phyloP scores from a whole-genome alignment of 495 filamentous ascomycete genomes.

The Penicillium turbatum region DNA sequence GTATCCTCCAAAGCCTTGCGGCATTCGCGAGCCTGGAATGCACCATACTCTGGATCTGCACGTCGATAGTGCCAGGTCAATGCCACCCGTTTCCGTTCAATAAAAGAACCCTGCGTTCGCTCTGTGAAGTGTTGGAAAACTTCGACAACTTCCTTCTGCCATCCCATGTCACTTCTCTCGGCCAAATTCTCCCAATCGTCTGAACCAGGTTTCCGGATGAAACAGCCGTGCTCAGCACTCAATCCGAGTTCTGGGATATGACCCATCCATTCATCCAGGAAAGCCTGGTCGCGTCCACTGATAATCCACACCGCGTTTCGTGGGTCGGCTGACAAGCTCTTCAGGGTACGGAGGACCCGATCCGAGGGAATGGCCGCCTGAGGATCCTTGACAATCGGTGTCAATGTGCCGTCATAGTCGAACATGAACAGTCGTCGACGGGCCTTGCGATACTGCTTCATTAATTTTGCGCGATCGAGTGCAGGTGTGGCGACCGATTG shows the following conservation, averaged over 20 bases:
- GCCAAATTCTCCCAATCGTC: constrained; percentile 83
- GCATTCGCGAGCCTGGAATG: constrained; percentile 70
- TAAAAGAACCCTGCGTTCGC: constrained; percentile 80
- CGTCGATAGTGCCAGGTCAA: constrained; percentile 96
- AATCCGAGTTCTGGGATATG: constrained; percentile 80
- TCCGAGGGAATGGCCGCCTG: constrained; percentile 81
- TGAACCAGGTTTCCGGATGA: constrained; percentile 70
- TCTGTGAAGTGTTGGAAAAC: constrained; percentile 83
- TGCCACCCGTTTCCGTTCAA: constrained; percentile 87
- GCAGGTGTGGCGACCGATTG: constrained; percentile 72
- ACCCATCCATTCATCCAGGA: constrained; percentile 81
- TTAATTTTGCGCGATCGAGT: constrained; percentile 65
- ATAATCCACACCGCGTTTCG: constrained; percentile 96
- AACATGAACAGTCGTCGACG: constrained; percentile 88
- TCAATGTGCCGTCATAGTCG: constrained; percentile 98
- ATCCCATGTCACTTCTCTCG: constrained; percentile 77
- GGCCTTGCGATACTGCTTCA: constrained; percentile 66
- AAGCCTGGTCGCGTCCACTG: constrained; percentile 84
- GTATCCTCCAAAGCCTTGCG: constrained; percentile 69
- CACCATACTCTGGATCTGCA: constrained; percentile 77
- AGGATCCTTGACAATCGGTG: constrained; percentile 88
- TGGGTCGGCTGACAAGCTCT: constrained; percentile 70
- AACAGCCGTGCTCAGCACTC: constrained; percentile 93
- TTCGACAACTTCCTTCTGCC: constrained; percentile 76
- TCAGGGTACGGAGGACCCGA: constrained; percentile 71